These are phyloP conservation scores for Boletus tomentosulus DNA, from an alignment of 768 basidiomycete genomes.

Conservation along the genomic window DNA sequence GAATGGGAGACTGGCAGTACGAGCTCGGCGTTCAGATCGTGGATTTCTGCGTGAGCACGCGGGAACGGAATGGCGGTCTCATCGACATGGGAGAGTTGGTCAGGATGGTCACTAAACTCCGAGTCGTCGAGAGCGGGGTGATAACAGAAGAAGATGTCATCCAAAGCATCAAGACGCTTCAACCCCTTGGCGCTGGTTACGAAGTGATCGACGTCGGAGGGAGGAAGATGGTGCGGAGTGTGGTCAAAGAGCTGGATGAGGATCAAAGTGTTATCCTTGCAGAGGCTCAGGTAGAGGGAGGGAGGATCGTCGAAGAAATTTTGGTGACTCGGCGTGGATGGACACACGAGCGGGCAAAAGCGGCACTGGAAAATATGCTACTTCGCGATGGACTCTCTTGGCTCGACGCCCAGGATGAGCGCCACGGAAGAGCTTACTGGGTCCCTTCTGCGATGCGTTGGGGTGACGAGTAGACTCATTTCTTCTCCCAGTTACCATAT, in stretches of 20 bases:
- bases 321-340: constrained; percentile 66
- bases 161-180: constrained; percentile 79
- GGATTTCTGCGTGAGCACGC: constrained; percentile 83
- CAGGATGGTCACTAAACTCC: constrained; percentile 68
- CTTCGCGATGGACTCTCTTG: constrained; percentile 89
- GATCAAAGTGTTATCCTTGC: constrained; percentile 85
- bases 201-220: constrained; percentile 71
- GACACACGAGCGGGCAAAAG: constrained; percentile 69
- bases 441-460: constrained; percentile 84
- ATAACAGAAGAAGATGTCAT: constrained; percentile 85
- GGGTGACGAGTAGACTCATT: constrained; percentile 47
- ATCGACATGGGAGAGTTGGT: constrained; percentile 87
- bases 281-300: constrained; percentile 62
- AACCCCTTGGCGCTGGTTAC: constrained; percentile 90
- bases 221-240: constrained; percentile 77
- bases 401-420: constrained; percentile 86
- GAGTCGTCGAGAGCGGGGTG: constrained; percentile 61
- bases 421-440: constrained; percentile 72
- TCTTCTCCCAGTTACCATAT: neutral
- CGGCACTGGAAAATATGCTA: constrained; percentile 86
- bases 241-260: constrained; percentile 86
- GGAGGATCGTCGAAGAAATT: constrained; percentile 61
- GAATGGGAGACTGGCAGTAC: constrained; percentile 91
- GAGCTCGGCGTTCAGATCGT: constrained; percentile 95
- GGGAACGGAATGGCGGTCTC: constrained; percentile 88